Evolutionary conservation across 192 early-diverging fungal species (phyloP).

Genomic region (Paraglomus occultum): DNA sequence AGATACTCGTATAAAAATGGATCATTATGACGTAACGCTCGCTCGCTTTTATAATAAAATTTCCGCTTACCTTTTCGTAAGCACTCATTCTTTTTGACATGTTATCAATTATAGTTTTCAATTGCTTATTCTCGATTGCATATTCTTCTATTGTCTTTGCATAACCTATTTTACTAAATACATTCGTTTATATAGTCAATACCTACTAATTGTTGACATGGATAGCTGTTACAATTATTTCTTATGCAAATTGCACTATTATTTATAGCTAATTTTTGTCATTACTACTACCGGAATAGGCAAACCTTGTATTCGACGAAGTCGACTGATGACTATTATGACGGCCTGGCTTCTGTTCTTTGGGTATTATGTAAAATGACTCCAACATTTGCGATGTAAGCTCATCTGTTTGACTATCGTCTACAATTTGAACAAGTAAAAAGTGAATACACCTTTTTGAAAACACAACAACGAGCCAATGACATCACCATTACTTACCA

Average conservation of each 20-base stretch:
- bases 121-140: conserved; percentile 61
- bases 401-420: conserved; percentile 19
- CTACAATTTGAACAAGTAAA: background rate
- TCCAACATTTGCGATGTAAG: conserved; percentile 47
- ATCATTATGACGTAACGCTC: background rate
- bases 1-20: background rate
- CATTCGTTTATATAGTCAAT: background rate
- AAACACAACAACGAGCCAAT: background rate
- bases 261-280: background rate
- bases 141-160: conserved; percentile 66
- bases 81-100: conserved; percentile 51
- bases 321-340: background rate
- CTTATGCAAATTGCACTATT: background rate
- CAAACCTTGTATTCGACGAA: conserved; percentile 9
- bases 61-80: conserved; percentile 54
- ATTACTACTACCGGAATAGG: conserved; percentile 15
- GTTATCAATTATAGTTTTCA: conserved; percentile 60
- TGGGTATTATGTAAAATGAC: conserved; percentile 51
- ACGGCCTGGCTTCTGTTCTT: conserved; percentile 24
- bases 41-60: background rate
- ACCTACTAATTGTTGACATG: conserved; percentile 1
- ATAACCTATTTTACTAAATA: conserved; percentile 2
- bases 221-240: background rate
- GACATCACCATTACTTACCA: background rate
- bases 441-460: background rate